These are phyloP conservation scores for Talaromyces adpressus DNA, from an alignment of 495 filamentous ascomycete genomes.

Conservation along the genomic window DNA sequence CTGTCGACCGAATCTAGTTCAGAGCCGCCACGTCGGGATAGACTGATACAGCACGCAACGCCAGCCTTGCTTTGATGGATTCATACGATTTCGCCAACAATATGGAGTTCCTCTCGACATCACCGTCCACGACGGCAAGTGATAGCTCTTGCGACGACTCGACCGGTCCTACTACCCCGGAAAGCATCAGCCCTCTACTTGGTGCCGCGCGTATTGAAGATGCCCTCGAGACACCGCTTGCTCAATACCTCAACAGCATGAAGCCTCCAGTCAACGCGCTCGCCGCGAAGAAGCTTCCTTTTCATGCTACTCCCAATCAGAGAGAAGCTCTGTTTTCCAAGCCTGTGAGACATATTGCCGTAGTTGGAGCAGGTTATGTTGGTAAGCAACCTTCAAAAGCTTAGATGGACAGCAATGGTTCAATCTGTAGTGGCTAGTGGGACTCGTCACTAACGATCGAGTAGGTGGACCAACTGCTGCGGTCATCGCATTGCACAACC, in stretches of 20 bases:
- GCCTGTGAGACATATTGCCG: conserved; percentile 50
- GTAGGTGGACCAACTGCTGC: conserved; percentile 70
- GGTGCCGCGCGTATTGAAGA: conserved; percentile 23
- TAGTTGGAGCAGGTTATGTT: conserved; percentile 59
- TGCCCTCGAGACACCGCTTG: conserved; percentile 19
- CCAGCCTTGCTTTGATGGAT: conserved; percentile 6
- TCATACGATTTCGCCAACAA: conserved; percentile 10
- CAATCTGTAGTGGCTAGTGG: neutral
- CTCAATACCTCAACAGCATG: conserved; percentile 12
- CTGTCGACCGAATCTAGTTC: neutral
- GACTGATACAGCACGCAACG: conserved; percentile 2
- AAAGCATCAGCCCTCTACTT: conserved; percentile 38
- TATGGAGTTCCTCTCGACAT: conserved; percentile 19
- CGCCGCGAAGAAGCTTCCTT: neutral
- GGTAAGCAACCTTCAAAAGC: conserved; percentile 23
- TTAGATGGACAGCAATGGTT: neutral
- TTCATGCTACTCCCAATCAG: neutral
- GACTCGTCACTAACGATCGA: neutral
- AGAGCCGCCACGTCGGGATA: neutral
- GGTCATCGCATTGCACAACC: conserved; percentile 66
- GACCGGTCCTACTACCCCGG: conserved; percentile 48
- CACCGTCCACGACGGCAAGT: conserved; percentile 19
- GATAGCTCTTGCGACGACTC: conserved; percentile 24
- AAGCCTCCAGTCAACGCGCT: neutral
- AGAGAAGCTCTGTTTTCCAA: conserved; percentile 3